A percentile compares a stretch with the other conserved stretches of the same genome.
Conservation (phyloP, 1,139 yeast genomes). For the Taphrina wiesneri region DNA sequence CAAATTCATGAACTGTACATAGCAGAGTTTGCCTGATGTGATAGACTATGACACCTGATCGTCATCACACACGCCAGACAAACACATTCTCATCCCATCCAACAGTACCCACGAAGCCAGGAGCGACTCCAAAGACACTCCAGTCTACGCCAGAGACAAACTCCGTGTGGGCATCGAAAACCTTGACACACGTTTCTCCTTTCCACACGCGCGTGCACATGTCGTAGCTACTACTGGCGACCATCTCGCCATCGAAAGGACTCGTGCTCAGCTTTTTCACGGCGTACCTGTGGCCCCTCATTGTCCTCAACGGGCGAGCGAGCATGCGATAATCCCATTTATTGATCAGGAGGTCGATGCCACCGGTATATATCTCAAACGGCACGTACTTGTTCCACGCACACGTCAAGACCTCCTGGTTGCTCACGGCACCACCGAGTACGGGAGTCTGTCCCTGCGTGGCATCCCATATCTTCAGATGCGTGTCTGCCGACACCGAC, state of each 20-base stretch:
- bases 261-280: conserved; percentile 82
- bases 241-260: conserved; percentile 73
- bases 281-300: conserved; percentile 87
- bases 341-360: conserved; percentile 80
- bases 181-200: conserved; percentile 54
- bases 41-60: background rate
- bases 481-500: conserved; percentile 78
- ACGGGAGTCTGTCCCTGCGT: conserved; percentile 64
- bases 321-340: conserved; percentile 87
- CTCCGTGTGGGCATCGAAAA: conserved; percentile 75
- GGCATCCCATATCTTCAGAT: conserved; percentile 80
- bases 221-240: conserved; percentile 81
- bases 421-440: conserved; percentile 71
- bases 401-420: conserved; percentile 74
- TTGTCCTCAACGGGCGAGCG: conserved; percentile 65
- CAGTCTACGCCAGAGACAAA: conserved; percentile 95
- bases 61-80: conserved; percentile 70
- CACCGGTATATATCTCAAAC: conserved; percentile 77
- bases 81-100: conserved; percentile 97
- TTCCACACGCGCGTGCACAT: conserved; percentile 89
- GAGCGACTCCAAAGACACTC: conserved; percentile 86
- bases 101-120: conserved; percentile 91
- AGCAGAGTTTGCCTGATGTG: background rate
- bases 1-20: background rate
- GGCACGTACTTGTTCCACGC: conserved; percentile 91